Percentiles rank a stretch among this genome's conserved stretches.
These are phyloP conservation scores for Rutstroemia sp. DNA, from an alignment of 2,329 filamentous ascomycete genomes.

Conservation along the genomic window DNA sequence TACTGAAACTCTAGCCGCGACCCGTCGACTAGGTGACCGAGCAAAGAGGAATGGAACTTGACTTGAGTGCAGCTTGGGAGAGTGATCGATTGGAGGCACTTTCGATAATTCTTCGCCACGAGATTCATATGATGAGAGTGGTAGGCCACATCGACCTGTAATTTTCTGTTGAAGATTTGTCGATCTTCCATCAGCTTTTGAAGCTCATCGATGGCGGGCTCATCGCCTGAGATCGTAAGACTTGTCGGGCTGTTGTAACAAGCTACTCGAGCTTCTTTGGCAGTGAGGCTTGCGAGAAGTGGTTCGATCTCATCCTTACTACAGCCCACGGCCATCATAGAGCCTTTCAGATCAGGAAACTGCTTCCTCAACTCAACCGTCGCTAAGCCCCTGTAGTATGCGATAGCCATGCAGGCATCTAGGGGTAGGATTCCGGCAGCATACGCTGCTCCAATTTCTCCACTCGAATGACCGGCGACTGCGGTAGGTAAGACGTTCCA, in stretches of 20 bases:
- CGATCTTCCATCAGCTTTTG: conserved; percentile 15
- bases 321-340: conserved; percentile 42
- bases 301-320: conserved; percentile 16
- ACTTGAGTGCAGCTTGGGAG: conserved; percentile 6
- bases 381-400: conserved; percentile 25
- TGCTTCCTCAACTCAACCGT: conserved; percentile 26
- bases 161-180: conserved; percentile 17
- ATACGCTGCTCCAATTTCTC: conserved; percentile 28
- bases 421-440: conserved; percentile 19
- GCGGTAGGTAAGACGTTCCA: conserved; percentile 28
- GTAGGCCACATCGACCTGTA: conserved; percentile 12
- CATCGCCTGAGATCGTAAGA: conserved; percentile 22
- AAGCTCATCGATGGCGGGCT: conserved; percentile 13
- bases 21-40: conserved; percentile 20
- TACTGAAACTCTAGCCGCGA: conserved; percentile 32
- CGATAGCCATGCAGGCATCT: conserved; percentile 20
- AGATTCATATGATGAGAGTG: conserved; percentile 9
- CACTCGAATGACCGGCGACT: conserved; percentile 26
- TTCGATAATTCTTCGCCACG: conserved; percentile 5
- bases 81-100: conserved; percentile 2
- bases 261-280: conserved; percentile 21
- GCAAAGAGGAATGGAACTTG: conserved; percentile 37
- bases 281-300: conserved; percentile 2
- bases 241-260: conserved; percentile 23
- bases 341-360: conserved; percentile 31